Percentiles rank a stretch among this genome's conserved stretches.
Evolutionary conservation across 2,329 filamentous ascomycete species (phyloP).

Genomic region (Ilyonectria mors-panacis): DNA sequence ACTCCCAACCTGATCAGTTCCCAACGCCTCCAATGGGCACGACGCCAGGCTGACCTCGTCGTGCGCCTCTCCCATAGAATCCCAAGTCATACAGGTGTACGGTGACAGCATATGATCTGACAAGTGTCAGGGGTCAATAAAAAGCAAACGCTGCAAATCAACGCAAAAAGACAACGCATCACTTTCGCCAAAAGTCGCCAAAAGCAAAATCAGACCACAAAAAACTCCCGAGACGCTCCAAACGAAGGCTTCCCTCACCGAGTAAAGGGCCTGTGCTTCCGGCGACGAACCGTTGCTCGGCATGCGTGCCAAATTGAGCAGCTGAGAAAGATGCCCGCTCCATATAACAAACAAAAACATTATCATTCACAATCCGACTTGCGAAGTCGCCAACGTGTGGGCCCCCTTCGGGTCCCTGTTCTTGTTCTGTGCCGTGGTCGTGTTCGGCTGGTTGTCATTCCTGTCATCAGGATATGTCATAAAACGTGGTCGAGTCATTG

Average conservation of each 20-base stretch:
- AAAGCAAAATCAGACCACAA: slow-evolving; percentile 29
- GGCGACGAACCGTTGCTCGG: slow-evolving; percentile 34
- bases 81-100: slow-evolving; percentile 21
- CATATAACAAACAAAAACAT: slow-evolving; percentile 46
- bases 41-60: slow-evolving; percentile 23
- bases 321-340: slow-evolving; percentile 35
- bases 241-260: slow-evolving; percentile 41
- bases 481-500: slow-evolving; percentile 47
- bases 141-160: slow-evolving; percentile 24
- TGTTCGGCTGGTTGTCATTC: slow-evolving; percentile 45
- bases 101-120: slow-evolving; percentile 30
- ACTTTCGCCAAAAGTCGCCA: slow-evolving; percentile 35
- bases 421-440: slow-evolving; percentile 47
- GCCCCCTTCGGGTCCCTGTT: slow-evolving; percentile 44
- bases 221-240: slow-evolving; percentile 47
- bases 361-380: slow-evolving; percentile 50
- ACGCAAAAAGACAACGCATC: slow-evolving; percentile 29
- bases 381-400: slow-evolving; percentile 31
- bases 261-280: slow-evolving; percentile 37
- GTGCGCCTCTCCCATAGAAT: slow-evolving; percentile 30
- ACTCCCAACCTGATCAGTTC: slow-evolving; percentile 37
- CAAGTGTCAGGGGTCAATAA: slow-evolving; percentile 30
- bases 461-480: slow-evolving; percentile 43
- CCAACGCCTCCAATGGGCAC: slow-evolving; percentile 38
- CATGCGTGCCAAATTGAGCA: slow-evolving; percentile 30